Evolutionary conservation across 2,329 filamentous ascomycete species (phyloP).

Genomic region (Ambrosiella cleistominuta): DNA sequence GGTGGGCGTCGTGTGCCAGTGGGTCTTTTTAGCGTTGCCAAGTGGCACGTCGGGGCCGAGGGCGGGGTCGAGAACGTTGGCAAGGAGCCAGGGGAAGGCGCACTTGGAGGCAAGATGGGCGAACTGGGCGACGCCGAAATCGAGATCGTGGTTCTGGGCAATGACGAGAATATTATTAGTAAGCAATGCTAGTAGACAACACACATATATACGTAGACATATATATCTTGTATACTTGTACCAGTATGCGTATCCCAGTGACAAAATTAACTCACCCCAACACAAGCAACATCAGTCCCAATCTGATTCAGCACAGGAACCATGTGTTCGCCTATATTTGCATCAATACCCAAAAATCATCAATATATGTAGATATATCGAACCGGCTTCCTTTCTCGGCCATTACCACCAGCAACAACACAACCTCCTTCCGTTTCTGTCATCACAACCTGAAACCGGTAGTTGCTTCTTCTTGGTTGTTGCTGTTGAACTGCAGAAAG

Average conservation of each 20-base stretch:
- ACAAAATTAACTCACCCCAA: constrained; percentile 44
- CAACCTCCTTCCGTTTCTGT: neutral
- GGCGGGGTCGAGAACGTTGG: constrained; percentile 72
- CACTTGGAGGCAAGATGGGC: constrained; percentile 55
- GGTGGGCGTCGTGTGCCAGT: constrained; percentile 63
- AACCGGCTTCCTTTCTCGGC: no score
- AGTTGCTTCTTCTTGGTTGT: neutral
- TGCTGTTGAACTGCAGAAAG: neutral
- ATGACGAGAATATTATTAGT: no score
- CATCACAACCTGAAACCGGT: no score
- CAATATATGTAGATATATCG: no score
- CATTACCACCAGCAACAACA: no score
- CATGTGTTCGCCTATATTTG: constrained; percentile 54
- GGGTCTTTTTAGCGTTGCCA: constrained; percentile 56
- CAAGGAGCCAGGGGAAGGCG: constrained; percentile 75
- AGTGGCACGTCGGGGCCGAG: constrained; percentile 59
- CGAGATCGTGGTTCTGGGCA: constrained; percentile 71
- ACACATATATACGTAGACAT: no score
- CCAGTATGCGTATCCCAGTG: no score
- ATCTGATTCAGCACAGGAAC: constrained; percentile 65
- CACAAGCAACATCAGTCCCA: constrained; percentile 61
- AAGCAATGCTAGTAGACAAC: no score
- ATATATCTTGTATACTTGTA: no score
- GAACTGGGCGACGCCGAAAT: constrained; percentile 76
- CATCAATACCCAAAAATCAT: neutral